A percentile compares a stretch with the other conserved stretches of the same genome.
Conservation (phyloP, 805 yeast genomes). For the Pichia pseudocactophila region DNA sequence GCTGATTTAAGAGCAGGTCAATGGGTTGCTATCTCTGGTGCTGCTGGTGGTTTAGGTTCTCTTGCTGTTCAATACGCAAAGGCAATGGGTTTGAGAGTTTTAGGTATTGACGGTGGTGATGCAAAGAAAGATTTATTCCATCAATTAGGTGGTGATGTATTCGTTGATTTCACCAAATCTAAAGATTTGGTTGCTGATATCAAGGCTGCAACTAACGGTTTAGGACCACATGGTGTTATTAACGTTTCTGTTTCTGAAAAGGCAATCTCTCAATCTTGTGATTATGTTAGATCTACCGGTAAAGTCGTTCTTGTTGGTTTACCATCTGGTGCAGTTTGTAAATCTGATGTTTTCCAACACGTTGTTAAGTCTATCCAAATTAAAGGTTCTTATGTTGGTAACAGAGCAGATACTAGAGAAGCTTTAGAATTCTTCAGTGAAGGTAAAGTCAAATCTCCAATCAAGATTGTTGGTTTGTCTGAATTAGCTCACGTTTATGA, state of each 20-base stretch:
- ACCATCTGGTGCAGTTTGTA: constrained; percentile 51
- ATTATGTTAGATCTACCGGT: constrained; percentile 42
- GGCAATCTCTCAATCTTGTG: constrained; percentile 37
- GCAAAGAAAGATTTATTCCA: constrained; percentile 35
- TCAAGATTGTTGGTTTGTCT: constrained; percentile 46
- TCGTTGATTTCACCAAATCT: constrained; percentile 35
- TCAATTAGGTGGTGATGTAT: constrained; percentile 38
- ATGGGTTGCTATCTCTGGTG: constrained; percentile 46
- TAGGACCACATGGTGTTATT: constrained; percentile 43
- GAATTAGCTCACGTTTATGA: constrained; percentile 40
- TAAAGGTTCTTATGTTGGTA: constrained; percentile 52
- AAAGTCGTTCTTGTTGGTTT: constrained; percentile 54
- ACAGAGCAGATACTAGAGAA: constrained; percentile 52
- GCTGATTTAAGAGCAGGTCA: constrained; percentile 39
- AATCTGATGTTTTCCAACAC: constrained; percentile 43
- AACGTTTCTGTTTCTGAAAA: constrained; percentile 44
- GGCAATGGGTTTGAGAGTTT: constrained; percentile 40
- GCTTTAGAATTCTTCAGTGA: constrained; percentile 46
- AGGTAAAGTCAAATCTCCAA: constrained; percentile 45
- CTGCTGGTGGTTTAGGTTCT: constrained; percentile 46
- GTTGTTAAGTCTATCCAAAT: constrained; percentile 48
- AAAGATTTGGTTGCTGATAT: constrained; percentile 34
- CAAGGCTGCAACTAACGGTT: constrained; percentile 34
- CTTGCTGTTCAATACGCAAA: constrained; percentile 42
- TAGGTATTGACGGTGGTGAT: constrained; percentile 42